A percentile compares a stretch with the other conserved stretches of the same genome.
Evolutionary conservation across 139 green algal genomes (phyloP).

Genomic region (Edaphochlamys debaryana): DNA sequence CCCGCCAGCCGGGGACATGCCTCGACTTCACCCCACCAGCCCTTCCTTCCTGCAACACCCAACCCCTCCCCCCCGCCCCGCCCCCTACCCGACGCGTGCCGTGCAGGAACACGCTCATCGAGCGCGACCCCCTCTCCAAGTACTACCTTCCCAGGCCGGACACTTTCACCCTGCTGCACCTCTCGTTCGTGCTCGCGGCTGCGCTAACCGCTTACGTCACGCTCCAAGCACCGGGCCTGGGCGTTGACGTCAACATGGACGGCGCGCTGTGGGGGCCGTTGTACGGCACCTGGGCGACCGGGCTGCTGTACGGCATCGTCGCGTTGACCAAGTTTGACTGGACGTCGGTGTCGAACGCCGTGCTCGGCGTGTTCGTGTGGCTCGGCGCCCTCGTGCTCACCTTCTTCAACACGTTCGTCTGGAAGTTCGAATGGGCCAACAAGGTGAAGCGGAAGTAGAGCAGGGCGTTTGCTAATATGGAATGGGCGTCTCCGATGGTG

Average conservation of each 20-base stretch:
- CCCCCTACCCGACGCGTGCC: too few species aligned
- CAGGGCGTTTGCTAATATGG: too few species aligned
- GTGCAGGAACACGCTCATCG: neutral
- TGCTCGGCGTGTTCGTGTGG: neutral
- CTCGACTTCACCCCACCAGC: too few species aligned
- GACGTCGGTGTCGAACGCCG: neutral
- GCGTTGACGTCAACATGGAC: conserved; percentile 34
- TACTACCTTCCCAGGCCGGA: neutral
- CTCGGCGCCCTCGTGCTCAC: neutral
- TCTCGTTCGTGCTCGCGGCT: conserved; percentile 7
- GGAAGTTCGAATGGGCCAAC: conserved; percentile 29
- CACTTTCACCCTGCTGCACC: neutral
- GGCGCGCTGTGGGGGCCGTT: conserved; percentile 25
- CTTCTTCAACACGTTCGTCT: conserved; percentile 29
- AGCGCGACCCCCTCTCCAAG: neutral
- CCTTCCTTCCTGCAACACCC: too few species aligned
- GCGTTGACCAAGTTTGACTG: conserved; percentile 9
- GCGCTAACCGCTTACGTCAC: conserved; percentile 1
- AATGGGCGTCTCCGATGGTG: too few species aligned
- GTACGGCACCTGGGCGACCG: neutral
- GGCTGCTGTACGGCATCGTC: conserved; percentile 2
- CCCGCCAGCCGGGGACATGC: too few species aligned
- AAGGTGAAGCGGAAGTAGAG: too few species aligned
- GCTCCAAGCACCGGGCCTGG: neutral
- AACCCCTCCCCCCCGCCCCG: too few species aligned